Evolutionary conservation across 208 protist species (phyloP).

Genomic region (Leptomonas pyrrhocoris): DNA sequence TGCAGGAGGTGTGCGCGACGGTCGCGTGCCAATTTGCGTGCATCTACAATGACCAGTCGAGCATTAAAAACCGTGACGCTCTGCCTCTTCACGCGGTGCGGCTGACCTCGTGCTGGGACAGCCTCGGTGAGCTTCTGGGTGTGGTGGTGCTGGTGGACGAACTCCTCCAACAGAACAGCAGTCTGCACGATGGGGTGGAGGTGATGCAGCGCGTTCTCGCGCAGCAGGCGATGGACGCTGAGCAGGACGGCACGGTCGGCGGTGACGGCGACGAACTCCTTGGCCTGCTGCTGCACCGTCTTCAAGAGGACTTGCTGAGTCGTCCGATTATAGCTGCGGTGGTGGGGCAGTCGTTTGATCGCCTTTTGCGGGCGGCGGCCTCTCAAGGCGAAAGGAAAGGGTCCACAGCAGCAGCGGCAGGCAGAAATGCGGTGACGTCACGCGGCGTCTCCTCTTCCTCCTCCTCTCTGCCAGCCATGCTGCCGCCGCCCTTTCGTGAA

Average conservation of each 20-base stretch:
- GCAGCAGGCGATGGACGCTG: constrained; percentile 14
- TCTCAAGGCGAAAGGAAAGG: background rate
- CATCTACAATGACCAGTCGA: constrained; percentile 39
- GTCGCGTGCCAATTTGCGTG: constrained; percentile 78
- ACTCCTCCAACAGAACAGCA: constrained; percentile 72
- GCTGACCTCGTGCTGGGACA: constrained; percentile 65
- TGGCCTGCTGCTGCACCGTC: constrained; percentile 14
- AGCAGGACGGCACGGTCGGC: constrained; percentile 1
- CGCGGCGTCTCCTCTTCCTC: background rate
- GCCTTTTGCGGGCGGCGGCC: constrained; percentile 15
- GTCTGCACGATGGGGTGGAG: constrained; percentile 55
- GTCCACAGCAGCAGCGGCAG: background rate
- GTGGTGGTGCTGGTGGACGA: constrained; percentile 85
- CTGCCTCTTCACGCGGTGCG: constrained; percentile 46
- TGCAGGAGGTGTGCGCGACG: constrained; percentile 66
- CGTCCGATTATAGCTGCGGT: constrained; percentile 62
- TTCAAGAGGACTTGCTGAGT: constrained; percentile 27
- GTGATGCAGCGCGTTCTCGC: constrained; percentile 31
- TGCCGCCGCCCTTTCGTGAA: constrained; percentile 22
- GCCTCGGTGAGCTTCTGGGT: constrained; percentile 67
- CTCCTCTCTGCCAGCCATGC: background rate
- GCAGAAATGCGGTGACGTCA: too few species aligned
- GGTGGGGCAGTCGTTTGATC: constrained; percentile 66
- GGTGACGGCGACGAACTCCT: constrained; percentile 27
- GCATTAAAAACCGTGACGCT: background rate